Percentiles rank a stretch among this genome's conserved stretches.
These are phyloP conservation scores for Ascochyta lentis DNA, from an alignment of 2,329 filamentous ascomycete genomes.

Conservation along the genomic window DNA sequence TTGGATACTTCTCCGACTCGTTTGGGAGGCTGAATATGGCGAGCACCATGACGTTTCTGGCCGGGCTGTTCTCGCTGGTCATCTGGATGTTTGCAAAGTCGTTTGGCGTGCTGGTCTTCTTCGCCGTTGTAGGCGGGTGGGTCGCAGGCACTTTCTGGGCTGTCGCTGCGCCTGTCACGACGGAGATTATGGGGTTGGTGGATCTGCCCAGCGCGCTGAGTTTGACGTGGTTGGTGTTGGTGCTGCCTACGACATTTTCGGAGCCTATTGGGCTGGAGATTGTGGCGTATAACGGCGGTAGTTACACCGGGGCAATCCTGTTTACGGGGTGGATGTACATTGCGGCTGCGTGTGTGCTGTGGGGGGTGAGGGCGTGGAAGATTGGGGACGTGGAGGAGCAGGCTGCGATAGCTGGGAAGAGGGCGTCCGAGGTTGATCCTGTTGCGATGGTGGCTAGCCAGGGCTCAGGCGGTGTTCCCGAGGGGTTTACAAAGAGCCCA, in stretches of 20 bases:
- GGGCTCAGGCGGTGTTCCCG: conserved; percentile 1
- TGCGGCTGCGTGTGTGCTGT: conserved; percentile 60
- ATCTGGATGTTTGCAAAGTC: conserved; percentile 76
- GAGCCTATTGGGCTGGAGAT: conserved; percentile 64
- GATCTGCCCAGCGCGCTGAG: conserved; percentile 73
- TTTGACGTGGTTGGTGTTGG: conserved; percentile 74
- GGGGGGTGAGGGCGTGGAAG: conserved; percentile 67
- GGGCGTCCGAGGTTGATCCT: conserved; percentile 30
- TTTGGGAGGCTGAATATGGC: conserved; percentile 78
- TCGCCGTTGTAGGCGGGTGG: conserved; percentile 68
- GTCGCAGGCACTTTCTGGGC: conserved; percentile 74
- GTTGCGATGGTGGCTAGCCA: conserved; percentile 15
- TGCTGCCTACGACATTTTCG: conserved; percentile 71
- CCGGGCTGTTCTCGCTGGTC: conserved; percentile 69
- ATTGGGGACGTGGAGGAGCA: conserved; percentile 59
- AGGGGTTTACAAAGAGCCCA: conserved; percentile 26
- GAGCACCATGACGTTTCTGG: conserved; percentile 67
- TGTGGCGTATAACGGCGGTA: conserved; percentile 55
- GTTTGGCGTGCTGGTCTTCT: conserved; percentile 74
- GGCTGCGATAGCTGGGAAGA: conserved; percentile 42
- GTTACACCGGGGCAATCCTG: conserved; percentile 65
- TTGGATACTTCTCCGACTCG: conserved; percentile 74
- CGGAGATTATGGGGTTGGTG: conserved; percentile 75
- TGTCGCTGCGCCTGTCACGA: conserved; percentile 70
- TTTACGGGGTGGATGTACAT: conserved; percentile 69